Percentiles rank a stretch among this genome's conserved stretches.
phyloP scores from a whole-genome alignment of 176 grass and related monocot species.

The Lolium multiflorum region DNA sequence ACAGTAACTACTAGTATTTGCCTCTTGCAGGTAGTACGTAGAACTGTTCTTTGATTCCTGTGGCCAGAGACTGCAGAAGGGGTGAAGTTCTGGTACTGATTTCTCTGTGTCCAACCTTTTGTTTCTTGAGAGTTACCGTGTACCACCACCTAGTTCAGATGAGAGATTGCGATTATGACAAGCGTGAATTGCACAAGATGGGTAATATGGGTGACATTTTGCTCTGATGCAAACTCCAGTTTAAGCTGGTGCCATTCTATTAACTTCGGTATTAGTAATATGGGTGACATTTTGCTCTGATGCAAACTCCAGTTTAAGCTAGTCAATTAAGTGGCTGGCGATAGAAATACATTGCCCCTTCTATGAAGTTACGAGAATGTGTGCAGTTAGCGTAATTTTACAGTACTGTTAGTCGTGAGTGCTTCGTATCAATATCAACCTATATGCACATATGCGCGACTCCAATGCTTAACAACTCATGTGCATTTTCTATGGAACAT shows the following conservation, averaged over 20 bases:
- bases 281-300: too few species aligned
- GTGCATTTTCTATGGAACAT: neutral
- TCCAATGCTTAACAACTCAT: too few species aligned
- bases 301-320: too few species aligned
- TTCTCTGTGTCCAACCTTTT: neutral
- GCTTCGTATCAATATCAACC: neutral
- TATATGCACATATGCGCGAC: neutral
- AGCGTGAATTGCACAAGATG: neutral
- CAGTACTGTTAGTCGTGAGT: too few species aligned
- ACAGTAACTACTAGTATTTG: neutral
- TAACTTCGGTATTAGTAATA: neutral
- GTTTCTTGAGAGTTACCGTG: too few species aligned
- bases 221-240: too few species aligned
- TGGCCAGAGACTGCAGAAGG: neutral
- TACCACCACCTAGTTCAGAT: conserved; percentile 1
- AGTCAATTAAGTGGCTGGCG: too few species aligned
- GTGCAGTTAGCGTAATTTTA: too few species aligned
- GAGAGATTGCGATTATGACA: neutral
- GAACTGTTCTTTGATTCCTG: neutral
- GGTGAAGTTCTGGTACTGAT: neutral
- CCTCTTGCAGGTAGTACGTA: neutral
- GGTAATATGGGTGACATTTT: too few species aligned
- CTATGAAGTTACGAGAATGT: too few species aligned
- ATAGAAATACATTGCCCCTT: too few species aligned
- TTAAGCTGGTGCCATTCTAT: neutral